Base-by-base conservation (phyloP, 192 early-diverging fungal genomes). In the Coemansia sp. region DNA sequence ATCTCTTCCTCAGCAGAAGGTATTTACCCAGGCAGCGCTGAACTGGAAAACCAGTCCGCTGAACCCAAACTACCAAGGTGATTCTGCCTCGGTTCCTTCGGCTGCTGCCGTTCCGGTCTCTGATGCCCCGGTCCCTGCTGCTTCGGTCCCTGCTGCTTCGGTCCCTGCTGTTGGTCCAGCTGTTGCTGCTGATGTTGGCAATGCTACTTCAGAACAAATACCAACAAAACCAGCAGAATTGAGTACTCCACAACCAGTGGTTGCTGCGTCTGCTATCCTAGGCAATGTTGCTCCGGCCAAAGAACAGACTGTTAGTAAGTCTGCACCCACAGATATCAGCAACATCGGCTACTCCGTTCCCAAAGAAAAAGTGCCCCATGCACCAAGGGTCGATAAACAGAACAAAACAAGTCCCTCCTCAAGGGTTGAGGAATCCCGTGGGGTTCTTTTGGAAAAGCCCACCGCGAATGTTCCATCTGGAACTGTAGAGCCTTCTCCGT, bases 1-100 rank as follows among this genome's bases (percentile, higher is more conserved):
- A 15, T 40, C n/a, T 8, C 74, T 82, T 41, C 45, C 80, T 8
- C 80, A 82, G 68, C 77, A 74, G 62, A 76, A 74, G 5, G 80
- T 76, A 26, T 82, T 82, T 66, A 82, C 73, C 66, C 75, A 77
- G 42, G 80, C 80, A 7, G 76, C 66, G 5, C 63, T 74, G 13
- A 77, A 74, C 69, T 82, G 80, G 80, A 67, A 64, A 42, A 74
- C 65, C 11, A 82, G 80, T 46, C 57, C 69, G 3, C 49, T 68
- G 59, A 82, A 82, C 54, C 80, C 80, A 13, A 82, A 82, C 51
- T 74, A 74, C 66, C 32, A 72, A 65, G 32, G 41, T 15, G n/a
- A 36, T 21, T 56, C 55, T 7, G 58, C 63, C 16, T 16, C 18
- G 46, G 48, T 48, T 60, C 58, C 48, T 43, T 41, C 52, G 47